Percentiles rank a stretch among this genome's conserved stretches.
These are phyloP conservation scores for Arthrobotrys musiformis DNA, from an alignment of 2,329 filamentous ascomycete species.

Conservation along the genomic window DNA sequence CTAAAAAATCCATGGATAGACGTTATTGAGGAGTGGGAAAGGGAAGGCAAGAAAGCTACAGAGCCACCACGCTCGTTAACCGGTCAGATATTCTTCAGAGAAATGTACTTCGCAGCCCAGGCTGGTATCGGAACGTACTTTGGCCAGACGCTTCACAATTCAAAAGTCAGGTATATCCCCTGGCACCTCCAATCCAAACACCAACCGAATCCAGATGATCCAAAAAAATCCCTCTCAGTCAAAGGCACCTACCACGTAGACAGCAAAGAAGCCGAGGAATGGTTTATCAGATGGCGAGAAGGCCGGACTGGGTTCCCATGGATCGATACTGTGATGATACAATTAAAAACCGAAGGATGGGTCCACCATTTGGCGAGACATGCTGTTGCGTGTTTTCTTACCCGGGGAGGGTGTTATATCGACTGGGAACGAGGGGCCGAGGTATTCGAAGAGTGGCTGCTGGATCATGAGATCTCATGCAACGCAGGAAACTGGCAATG, in stretches of 20 bases:
- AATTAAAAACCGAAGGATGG: constrained; percentile 77
- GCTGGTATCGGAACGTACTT: constrained; percentile 74
- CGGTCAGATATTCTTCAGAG: constrained; percentile 79
- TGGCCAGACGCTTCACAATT: constrained; percentile 73
- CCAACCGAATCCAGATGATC: constrained; percentile 63
- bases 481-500: constrained; percentile 81
- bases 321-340: constrained; percentile 83
- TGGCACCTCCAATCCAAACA: constrained; percentile 77
- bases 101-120: constrained; percentile 86
- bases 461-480: constrained; percentile 79
- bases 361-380: constrained; percentile 82
- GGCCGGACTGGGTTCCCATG: constrained; percentile 80
- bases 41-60: constrained; percentile 68
- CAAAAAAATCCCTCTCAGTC: constrained; percentile 64
- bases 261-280: constrained; percentile 70
- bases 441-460: constrained; percentile 79
- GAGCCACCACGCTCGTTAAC: constrained; percentile 74
- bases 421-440: constrained; percentile 82
- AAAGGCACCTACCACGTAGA: constrained; percentile 75
- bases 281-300: constrained; percentile 75
- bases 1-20: constrained; percentile 64
- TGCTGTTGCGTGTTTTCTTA: constrained; percentile 83
- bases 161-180: constrained; percentile 74
- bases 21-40: constrained; percentile 70
- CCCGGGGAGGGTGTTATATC: constrained; percentile 79